Base-by-base conservation (phyloP, 2,329 filamentous ascomycete genomes). In the Fusarium albidum region DNA sequence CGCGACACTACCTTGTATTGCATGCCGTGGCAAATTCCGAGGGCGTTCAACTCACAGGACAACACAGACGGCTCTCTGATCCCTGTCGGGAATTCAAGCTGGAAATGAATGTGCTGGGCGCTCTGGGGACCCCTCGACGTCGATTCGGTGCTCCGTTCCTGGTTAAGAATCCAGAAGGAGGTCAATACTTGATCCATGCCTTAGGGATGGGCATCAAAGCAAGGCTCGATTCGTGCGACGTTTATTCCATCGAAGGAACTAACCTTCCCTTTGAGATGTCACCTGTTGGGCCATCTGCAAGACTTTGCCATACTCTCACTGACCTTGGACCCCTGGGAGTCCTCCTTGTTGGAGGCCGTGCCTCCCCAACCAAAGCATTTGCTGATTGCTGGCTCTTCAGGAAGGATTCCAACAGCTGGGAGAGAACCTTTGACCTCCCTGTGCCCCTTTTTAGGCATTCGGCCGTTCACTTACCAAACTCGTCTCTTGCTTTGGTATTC, bases 1-100 rank as follows among this genome's bases (percentile, higher is more conserved):
- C 84, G 3, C 86, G 87, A 28, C 93, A 97, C 72, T 96, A 96
- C 72, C 90, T 93, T 63, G 75, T 97, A 35, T 79, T 96, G 9
- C 79, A 85, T 43, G 91, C 91, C 10, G 59, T 46, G 9, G 67
- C 67, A 9, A 44, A 57, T 6, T 39, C 37, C 10, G 43, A 18
- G 15, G 28, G 39, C 17, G 35, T 37, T 18, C 35, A 31, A 45
- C 31, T 28, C 28, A 21, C 17, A 15, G 50, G 27, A 10, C 45
- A 50, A 21, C 25, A 33, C 9, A 12, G 26, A 2, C 34, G 32
- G 8, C n/a, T 37, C 13, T 25, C 40, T 28, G 6, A 11, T 25
- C 26, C 39, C 40, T 18, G 12, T 13, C 46, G 32, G 10, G 15
- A 45, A 18, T 14, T 47, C 13, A 35, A 56, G 8, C 33, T 59